Evolutionary conservation across 2,329 filamentous ascomycete species (phyloP).

Genomic region (Xylariales sp.): DNA sequence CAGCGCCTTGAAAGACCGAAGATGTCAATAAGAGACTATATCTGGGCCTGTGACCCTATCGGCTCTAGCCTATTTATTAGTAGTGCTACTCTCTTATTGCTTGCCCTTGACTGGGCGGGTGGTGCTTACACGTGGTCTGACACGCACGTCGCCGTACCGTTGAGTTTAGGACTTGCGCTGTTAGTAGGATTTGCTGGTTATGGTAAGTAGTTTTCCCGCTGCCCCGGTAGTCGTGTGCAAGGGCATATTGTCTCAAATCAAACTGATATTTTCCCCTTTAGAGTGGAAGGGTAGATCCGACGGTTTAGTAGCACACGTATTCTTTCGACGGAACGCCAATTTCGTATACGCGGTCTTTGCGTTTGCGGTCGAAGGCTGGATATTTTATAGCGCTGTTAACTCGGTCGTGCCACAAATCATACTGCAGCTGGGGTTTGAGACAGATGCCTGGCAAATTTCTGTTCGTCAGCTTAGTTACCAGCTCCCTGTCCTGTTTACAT

Average conservation of each 20-base stretch:
- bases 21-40: constrained; percentile 53
- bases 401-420: constrained; percentile 61
- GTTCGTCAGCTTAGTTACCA: constrained; percentile 60
- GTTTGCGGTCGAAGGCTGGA: constrained; percentile 69
- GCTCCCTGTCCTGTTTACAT: constrained; percentile 54
- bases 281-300: constrained; percentile 67
- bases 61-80: constrained; percentile 58
- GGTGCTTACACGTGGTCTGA: constrained; percentile 56
- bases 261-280: constrained; percentile 39
- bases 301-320: constrained; percentile 66
- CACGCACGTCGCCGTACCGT: constrained; percentile 55
- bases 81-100: constrained; percentile 57
- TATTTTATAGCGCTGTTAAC: constrained; percentile 66
- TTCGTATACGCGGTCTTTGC: constrained; percentile 66
- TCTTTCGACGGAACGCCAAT: constrained; percentile 65
- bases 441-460: constrained; percentile 59
- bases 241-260: not conserved
- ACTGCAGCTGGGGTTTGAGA: constrained; percentile 61
- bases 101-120: constrained; percentile 60
- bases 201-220: constrained; percentile 48
- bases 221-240: not conserved
- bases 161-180: constrained; percentile 56
- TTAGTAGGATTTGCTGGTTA: constrained; percentile 55
- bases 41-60: constrained; percentile 62
- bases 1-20: constrained; percentile 50